Evolutionary conservation across 1,139 yeast genomes (phyloP).

Genomic region (Diutina siamensis): DNA sequence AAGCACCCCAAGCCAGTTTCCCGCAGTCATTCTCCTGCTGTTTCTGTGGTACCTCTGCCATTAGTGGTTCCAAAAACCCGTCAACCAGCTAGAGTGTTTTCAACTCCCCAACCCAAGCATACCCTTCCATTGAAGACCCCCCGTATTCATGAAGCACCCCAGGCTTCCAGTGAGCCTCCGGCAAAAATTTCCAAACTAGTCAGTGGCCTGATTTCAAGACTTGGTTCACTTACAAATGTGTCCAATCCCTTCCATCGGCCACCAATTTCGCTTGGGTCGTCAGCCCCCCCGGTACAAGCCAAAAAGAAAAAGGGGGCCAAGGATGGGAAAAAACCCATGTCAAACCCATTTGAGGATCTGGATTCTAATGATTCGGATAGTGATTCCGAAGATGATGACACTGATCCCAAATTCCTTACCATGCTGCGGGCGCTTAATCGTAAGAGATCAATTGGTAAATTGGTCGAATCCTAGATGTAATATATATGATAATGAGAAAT

Average conservation of each 20-base stretch:
- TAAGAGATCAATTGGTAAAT: not conserved
- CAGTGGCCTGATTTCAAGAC: not conserved
- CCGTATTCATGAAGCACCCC: not conserved
- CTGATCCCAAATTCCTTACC: slow-evolving; percentile 1
- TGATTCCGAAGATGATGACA: not conserved
- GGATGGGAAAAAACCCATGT: not conserved
- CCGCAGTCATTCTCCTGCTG: not conserved
- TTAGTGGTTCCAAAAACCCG: not conserved
- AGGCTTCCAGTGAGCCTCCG: not conserved
- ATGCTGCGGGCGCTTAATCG: slow-evolving; percentile 2
- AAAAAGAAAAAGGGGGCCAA: not conserved
- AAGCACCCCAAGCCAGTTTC: slow-evolving; percentile 3
- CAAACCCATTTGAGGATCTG: not conserved
- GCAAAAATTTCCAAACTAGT: not conserved
- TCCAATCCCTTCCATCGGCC: not conserved
- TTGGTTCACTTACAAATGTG: not conserved
- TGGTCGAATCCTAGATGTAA: not conserved
- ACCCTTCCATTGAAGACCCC: not conserved
- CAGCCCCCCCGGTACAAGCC: not conserved
- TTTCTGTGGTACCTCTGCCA: not conserved
- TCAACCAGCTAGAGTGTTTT: not conserved
- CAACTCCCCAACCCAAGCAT: slow-evolving; percentile 1
- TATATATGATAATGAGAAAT: not conserved
- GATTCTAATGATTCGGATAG: not conserved
- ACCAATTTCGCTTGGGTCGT: not conserved